These are phyloP conservation scores for Diplodia mutila DNA, from an alignment of 2,329 filamentous ascomycete species.

Conservation along the genomic window DNA sequence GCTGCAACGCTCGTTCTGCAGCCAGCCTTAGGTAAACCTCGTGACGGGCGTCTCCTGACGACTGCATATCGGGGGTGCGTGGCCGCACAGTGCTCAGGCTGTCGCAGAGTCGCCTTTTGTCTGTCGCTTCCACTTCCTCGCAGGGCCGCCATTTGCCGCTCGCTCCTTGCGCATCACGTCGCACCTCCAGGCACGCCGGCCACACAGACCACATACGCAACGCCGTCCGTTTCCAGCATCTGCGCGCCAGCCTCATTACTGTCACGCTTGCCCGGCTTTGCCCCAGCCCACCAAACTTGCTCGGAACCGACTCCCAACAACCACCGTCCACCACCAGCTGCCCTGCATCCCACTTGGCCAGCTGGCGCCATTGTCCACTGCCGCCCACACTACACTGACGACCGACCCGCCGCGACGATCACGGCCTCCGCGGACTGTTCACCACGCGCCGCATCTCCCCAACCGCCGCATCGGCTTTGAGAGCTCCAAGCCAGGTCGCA, in stretches of 20 bases:
- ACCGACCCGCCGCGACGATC: slow-evolving; percentile 3
- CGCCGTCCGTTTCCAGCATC: slow-evolving; percentile 13
- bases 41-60: slow-evolving; percentile 20
- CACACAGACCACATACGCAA: slow-evolving; percentile 25
- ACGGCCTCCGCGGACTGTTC: slow-evolving; percentile 8
- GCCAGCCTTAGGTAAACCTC: slow-evolving; percentile 12
- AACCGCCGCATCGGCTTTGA: slow-evolving; percentile 12
- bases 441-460: neutral
- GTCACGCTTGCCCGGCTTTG: slow-evolving; percentile 10
- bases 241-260: slow-evolving; percentile 16
- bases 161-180: slow-evolving; percentile 23
- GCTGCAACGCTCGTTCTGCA: neutral
- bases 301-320: slow-evolving; percentile 6
- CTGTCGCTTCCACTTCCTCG: slow-evolving; percentile 21
- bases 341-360: neutral
- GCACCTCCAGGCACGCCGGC: slow-evolving; percentile 24
- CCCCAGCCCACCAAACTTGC: slow-evolving; percentile 10
- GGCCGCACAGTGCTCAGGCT: slow-evolving; percentile 17
- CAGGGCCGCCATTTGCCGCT: slow-evolving; percentile 23
- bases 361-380: slow-evolving; percentile 15
- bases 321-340: neutral
- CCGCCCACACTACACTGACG: neutral
- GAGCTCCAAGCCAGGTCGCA: slow-evolving; percentile 11
- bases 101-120: slow-evolving; percentile 18
- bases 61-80: slow-evolving; percentile 18